phyloP scores from a whole-genome alignment of 345 rosid species.

The Trapa incisa region DNA sequence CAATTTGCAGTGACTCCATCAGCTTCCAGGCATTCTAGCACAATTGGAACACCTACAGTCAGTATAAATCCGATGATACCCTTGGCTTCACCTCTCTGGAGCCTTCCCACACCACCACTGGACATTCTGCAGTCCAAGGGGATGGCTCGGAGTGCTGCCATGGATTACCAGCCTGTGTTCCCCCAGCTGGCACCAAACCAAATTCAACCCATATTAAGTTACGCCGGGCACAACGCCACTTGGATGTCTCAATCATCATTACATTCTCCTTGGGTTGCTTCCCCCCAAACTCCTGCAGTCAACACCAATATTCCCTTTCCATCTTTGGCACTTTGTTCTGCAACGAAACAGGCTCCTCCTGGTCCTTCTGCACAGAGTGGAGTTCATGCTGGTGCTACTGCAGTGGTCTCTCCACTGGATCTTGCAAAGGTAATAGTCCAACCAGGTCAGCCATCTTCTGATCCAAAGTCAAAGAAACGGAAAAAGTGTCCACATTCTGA shows the following conservation, averaged over 20 bases:
- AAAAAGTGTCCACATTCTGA: slow-evolving; percentile 41
- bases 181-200: slow-evolving; percentile 64
- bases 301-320: slow-evolving; percentile 48
- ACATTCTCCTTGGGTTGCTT: slow-evolving; percentile 53
- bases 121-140: slow-evolving; percentile 46
- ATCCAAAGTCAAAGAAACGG: slow-evolving; percentile 58
- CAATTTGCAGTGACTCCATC: slow-evolving; percentile 42
- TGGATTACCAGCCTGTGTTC: slow-evolving; percentile 47
- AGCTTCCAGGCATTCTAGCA: slow-evolving; percentile 35
- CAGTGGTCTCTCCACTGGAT: slow-evolving; percentile 34
- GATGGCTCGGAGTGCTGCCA: slow-evolving; percentile 44
- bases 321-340: slow-evolving; percentile 32
- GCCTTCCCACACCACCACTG: slow-evolving; percentile 38
- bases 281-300: slow-evolving; percentile 51
- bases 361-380: slow-evolving; percentile 23
- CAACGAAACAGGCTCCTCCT: slow-evolving; percentile 26
- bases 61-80: slow-evolving; percentile 45
- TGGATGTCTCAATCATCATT: slow-evolving; percentile 76
- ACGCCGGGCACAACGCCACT: slow-evolving; percentile 45
- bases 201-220: slow-evolving; percentile 41
- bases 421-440: slow-evolving; percentile 28
- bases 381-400: slow-evolving; percentile 29
- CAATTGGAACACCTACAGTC: slow-evolving; percentile 46
- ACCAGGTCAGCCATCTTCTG: slow-evolving; percentile 41
- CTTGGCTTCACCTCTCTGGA: slow-evolving; percentile 83